Evolutionary conservation across 1,139 yeast genomes (phyloP).

Genomic region (Saccharomyces hybrid): DNA sequence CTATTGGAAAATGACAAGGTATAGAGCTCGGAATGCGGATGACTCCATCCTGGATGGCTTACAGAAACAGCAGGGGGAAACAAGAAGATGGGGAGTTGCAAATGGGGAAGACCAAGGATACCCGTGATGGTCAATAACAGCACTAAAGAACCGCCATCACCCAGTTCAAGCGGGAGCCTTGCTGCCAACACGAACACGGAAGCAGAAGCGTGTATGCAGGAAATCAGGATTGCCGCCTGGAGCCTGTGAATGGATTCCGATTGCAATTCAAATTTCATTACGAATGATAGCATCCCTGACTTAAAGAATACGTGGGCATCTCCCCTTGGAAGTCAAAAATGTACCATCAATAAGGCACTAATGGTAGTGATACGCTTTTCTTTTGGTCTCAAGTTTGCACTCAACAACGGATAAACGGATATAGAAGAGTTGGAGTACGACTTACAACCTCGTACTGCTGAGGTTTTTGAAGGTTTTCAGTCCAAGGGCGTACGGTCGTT

Average conservation of each 20-base stretch:
- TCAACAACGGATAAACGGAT: neutral
- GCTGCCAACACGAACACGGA: neutral
- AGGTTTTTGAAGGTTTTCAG: neutral
- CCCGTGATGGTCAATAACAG: neutral
- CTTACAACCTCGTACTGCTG: neutral
- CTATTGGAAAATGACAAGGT: slow-evolving; percentile 63
- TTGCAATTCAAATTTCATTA: too few relatives aligned
- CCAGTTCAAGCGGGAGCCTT: neutral
- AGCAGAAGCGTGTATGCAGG: neutral
- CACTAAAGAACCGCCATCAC: neutral
- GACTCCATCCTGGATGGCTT: slow-evolving; percentile 6
- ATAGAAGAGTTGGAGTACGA: neutral
- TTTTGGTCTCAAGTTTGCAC: neutral
- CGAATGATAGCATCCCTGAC: neutral
- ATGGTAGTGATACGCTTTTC: neutral
- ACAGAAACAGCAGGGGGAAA: slow-evolving; percentile 3
- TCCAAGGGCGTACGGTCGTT: neutral
- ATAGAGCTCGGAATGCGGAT: slow-evolving; percentile 36
- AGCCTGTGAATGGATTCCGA: neutral
- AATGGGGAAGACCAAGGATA: neutral
- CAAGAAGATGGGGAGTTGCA: neutral
- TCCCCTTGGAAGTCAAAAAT: neutral
- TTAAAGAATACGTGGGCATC: neutral
- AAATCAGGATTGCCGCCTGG: neutral
- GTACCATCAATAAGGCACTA: neutral